Percentiles rank a stretch among this genome's conserved stretches.
These are phyloP conservation scores for Sphenostylis stenocarpa DNA, from an alignment of 306 rosid species.

Conservation along the genomic window DNA sequence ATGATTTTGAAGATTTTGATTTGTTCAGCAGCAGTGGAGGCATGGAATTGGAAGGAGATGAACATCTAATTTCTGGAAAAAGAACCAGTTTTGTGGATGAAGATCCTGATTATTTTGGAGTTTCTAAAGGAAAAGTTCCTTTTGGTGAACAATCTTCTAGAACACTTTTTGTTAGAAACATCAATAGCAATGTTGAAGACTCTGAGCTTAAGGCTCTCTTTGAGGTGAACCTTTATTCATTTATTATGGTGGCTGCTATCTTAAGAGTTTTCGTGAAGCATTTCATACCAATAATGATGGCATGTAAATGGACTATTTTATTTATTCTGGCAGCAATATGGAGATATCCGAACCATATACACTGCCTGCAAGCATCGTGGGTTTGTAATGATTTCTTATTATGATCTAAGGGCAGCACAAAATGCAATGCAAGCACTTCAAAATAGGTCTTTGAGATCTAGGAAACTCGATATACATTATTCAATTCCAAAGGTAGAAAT, in stretches of 20 bases:
- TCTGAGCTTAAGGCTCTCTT: slow-evolving; percentile 71
- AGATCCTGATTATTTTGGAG: slow-evolving; percentile 50
- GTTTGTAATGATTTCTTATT: slow-evolving; percentile 75
- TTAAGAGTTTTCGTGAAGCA: slow-evolving; percentile 25
- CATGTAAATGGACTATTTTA: slow-evolving; percentile 30
- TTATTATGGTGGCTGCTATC: slow-evolving; percentile 19
- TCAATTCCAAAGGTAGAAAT: slow-evolving; percentile 74
- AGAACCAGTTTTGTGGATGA: slow-evolving; percentile 39
- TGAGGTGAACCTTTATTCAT: slow-evolving; percentile 60
- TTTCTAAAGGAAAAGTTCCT: slow-evolving; percentile 52
- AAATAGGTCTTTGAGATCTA: slow-evolving; percentile 55
- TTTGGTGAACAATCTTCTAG: slow-evolving; percentile 72
- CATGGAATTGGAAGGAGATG: slow-evolving; percentile 77
- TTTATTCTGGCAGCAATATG: slow-evolving; percentile 60
- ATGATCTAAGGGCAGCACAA: slow-evolving; percentile 75
- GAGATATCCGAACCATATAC: slow-evolving; percentile 69
- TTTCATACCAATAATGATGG: slow-evolving; percentile 18
- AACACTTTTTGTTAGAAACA: slow-evolving; percentile 83
- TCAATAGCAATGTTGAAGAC: slow-evolving; percentile 70
- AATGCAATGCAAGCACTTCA: slow-evolving; percentile 75
- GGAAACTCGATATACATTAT: slow-evolving; percentile 79
- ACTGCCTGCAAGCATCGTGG: slow-evolving; percentile 85
- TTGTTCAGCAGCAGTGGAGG: slow-evolving; percentile 85
- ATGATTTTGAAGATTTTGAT: slow-evolving; percentile 77
- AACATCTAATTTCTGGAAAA: slow-evolving; percentile 37